Evolutionary conservation across 331 rosid species (phyloP).

Genomic region (Ulmus americana): DNA sequence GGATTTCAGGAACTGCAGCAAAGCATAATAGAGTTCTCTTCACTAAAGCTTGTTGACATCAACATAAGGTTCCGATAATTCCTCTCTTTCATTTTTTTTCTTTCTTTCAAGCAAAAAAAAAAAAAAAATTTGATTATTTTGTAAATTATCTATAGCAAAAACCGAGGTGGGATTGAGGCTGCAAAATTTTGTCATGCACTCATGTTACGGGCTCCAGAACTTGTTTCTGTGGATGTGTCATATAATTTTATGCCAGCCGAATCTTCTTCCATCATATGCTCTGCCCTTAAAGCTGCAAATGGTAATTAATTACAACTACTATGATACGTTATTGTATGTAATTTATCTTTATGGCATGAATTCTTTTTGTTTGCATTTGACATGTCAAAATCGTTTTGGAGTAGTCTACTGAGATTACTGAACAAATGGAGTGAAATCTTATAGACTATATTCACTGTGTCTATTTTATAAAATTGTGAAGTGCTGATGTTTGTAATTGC

Average conservation of each 20-base stretch:
- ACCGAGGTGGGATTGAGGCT: conserved; percentile 67
- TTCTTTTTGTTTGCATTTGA: too few species aligned
- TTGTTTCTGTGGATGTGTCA: conserved; percentile 61
- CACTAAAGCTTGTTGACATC: conserved; percentile 45
- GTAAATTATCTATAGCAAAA: conserved; percentile 46
- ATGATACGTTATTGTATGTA: not conserved
- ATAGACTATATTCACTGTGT: too few species aligned
- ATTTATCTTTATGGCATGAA: too few species aligned
- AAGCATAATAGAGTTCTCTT: conserved; percentile 34
- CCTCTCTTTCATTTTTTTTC: conserved; percentile 15
- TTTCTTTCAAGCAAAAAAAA: conserved; percentile 8
- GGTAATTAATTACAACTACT: conserved; percentile 39
- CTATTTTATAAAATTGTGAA: too few species aligned
- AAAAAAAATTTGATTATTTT: conserved; percentile 12
- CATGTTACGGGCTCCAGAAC: conserved; percentile 52
- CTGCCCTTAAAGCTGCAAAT: conserved; percentile 51
- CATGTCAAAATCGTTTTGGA: too few species aligned
- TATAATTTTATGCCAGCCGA: conserved; percentile 64
- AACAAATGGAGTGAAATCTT: too few species aligned
- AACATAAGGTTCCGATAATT: conserved; percentile 56
- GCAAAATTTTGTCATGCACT: conserved; percentile 64
- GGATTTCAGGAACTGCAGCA: conserved; percentile 64
- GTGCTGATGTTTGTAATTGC: too few species aligned
- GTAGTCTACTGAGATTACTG: too few species aligned
- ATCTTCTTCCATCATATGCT: conserved; percentile 47